Evolutionary conservation across 192 early-diverging fungal genomes (phyloP), one percentile per base, ranked within the genome.

Genomic region (Backusella liffmaniae): DNA sequence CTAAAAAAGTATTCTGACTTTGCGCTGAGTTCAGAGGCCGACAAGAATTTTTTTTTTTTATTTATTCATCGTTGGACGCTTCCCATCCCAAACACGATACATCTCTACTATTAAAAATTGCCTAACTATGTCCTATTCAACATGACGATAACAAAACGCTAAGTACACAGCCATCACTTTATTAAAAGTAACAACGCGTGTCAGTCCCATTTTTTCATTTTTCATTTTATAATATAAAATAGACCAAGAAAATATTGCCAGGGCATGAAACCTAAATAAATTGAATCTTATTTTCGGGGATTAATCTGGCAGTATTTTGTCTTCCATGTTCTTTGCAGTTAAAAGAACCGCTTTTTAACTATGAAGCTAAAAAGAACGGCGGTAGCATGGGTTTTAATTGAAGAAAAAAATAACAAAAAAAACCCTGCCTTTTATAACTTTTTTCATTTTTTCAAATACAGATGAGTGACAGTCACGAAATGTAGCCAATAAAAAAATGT

Each of bases 211-310:
- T 39, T 39, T 39, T 39, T 39, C 9, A 39, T 71, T 71, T 44
- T 46, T 71, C 37, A 41, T 71, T 71, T 46, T 70, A 16, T 29
- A 42, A 16, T 29, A 42, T 23, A 26, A 59, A 13, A 23, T 59
- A 59, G 53, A 44, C 13, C 13, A 56, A 44, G 15, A 44, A 71
- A 18, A 36, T 71, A 30, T 71, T 41, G 70, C 70, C 70, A 49
- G 42, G 39, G 42, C 70, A 71, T 71, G 70, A 71, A 71, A 41
- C 70, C 70, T 71, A 42, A 71, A 49, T 49, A 71, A 71, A 69
- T 37, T 71, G 42, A 71, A 32, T 41, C 26, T 71, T 71, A 71
- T 71, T 15, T 39, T 71, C 70, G 70, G 70, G 35, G 70, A 71
- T 71, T 71, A 71, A 32, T 18, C 42, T 29, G 41, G 70, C 70